Evolutionary conservation across 2,329 filamentous ascomycete genomes (phyloP).

Genomic region (Knoxdaviesia proteae): DNA sequence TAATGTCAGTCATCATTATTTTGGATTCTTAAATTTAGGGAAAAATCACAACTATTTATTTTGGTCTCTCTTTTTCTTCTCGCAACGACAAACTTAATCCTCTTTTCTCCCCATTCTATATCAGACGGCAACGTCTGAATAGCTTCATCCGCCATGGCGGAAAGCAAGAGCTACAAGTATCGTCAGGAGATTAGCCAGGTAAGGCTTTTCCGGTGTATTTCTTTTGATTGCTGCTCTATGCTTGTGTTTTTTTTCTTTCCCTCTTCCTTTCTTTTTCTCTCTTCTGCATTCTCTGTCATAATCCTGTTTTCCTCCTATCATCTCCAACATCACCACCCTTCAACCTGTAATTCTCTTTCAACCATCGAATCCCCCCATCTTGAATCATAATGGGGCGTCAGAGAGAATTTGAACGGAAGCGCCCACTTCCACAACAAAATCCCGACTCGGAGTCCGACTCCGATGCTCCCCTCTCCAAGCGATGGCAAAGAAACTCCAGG

Average conservation of each 20-base stretch:
- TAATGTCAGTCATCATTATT: too few relatives aligned
- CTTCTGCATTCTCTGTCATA: neutral
- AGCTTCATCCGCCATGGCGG: conserved; percentile 3
- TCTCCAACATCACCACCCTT: neutral
- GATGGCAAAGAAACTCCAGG: neutral
- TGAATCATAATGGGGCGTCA: too few relatives aligned
- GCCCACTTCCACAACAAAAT: neutral
- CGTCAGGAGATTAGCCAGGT: conserved; percentile 97
- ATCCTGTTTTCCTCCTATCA: neutral
- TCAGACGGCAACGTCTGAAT: neutral
- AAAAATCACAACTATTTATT: too few relatives aligned
- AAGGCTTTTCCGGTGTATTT: conserved; percentile 12
- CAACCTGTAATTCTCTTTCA: neutral
- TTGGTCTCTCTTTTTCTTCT: too few relatives aligned
- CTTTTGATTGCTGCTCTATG: neutral
- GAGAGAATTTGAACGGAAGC: too few relatives aligned
- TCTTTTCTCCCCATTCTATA: neutral
- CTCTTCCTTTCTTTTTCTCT: neutral
- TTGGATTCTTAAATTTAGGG: too few relatives aligned
- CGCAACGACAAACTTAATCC: neutral
- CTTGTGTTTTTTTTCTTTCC: neutral
- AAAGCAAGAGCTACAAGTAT: conserved; percentile 55
- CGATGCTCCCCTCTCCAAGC: neutral
- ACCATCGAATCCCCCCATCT: neutral
- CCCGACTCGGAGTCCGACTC: neutral